A percentile compares a stretch with the other conserved stretches of the same genome.
Conservation (phyloP, 2,329 filamentous ascomycete species). For the Paecilomyces sp. region DNA sequence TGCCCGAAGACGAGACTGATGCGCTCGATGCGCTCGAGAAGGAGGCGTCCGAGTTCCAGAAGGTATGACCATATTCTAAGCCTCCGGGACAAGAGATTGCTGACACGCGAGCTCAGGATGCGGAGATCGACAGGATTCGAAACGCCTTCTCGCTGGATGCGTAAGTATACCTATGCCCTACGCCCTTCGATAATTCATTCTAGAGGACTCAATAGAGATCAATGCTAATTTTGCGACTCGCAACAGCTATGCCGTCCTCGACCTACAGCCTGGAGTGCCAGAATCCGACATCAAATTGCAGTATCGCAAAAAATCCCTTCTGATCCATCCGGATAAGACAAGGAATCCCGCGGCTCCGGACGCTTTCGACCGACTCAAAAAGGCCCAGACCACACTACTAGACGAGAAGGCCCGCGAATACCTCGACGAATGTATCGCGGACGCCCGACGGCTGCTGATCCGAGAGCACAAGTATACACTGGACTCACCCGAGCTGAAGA, state of each 20-base stretch:
- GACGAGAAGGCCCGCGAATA: conserved; percentile 85
- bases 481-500: conserved; percentile 75
- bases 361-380: conserved; percentile 93
- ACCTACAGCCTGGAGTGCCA: conserved; percentile 88
- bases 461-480: conserved; percentile 89
- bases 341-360: conserved; percentile 84
- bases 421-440: conserved; percentile 91
- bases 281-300: conserved; percentile 92
- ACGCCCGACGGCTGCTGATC: conserved; percentile 90
- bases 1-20: conserved; percentile 61
- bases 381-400: conserved; percentile 83
- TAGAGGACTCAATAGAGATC: background rate
- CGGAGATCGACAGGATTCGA: conserved; percentile 90
- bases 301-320: conserved; percentile 96
- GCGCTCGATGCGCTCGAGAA: conserved; percentile 73
- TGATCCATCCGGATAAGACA: conserved; percentile 98
- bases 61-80: conserved; percentile 45
- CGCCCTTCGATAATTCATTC: background rate
- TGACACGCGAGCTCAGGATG: conserved; percentile 55
- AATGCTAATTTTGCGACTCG: background rate
- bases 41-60: conserved; percentile 85
- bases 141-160: conserved; percentile 78
- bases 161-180: conserved; percentile 32
- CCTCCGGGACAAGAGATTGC: conserved; percentile 2
- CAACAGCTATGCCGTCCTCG: conserved; percentile 78